These are phyloP conservation scores for Ophiobolus disseminans DNA, from an alignment of 2,329 filamentous ascomycete species.

Conservation along the genomic window DNA sequence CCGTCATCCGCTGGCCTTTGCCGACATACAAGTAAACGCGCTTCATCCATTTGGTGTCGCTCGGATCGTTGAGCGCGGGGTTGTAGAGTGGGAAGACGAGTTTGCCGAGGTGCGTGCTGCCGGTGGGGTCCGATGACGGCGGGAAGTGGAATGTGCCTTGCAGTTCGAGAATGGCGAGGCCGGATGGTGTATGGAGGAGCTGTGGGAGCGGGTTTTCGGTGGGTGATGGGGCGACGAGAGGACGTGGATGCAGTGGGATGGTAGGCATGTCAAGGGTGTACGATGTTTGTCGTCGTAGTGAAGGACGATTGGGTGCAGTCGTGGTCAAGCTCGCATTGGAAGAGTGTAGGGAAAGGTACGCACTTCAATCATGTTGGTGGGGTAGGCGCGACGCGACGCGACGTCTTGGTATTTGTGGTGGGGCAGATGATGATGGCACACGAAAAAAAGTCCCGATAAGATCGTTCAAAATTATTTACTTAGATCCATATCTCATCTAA, in stretches of 20 bases:
- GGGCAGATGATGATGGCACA: slow-evolving; percentile 13
- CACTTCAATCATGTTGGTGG: not conserved
- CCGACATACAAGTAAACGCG: slow-evolving; percentile 87
- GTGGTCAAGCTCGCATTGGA: not conserved
- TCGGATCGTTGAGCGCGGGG: slow-evolving; percentile 51
- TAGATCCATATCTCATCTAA: not conserved
- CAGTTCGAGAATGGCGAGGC: slow-evolving; percentile 87
- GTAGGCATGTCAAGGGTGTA: slow-evolving; percentile 35
- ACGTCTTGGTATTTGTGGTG: slow-evolving; percentile 14
- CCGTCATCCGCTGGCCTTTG: slow-evolving; percentile 84
- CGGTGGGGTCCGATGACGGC: slow-evolving; percentile 37
- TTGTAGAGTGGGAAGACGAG: slow-evolving; percentile 81
- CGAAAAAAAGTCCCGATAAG: not conserved
- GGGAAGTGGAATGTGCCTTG: slow-evolving; percentile 89
- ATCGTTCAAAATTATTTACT: not conserved
- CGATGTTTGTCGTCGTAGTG: not conserved
- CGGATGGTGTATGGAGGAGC: slow-evolving; percentile 87
- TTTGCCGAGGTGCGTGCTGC: slow-evolving; percentile 67
- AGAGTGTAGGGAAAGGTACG: not conserved
- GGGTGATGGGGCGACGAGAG: not conserved
- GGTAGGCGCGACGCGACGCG: slow-evolving; percentile 13
- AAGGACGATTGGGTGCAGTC: not conserved
- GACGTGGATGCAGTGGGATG: slow-evolving; percentile 31
- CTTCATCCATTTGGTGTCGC: slow-evolving; percentile 83
- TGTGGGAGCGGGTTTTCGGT: slow-evolving; percentile 70